phyloP scores from a whole-genome alignment of 495 filamentous ascomycete genomes.

The Cladorrhinum samala region DNA sequence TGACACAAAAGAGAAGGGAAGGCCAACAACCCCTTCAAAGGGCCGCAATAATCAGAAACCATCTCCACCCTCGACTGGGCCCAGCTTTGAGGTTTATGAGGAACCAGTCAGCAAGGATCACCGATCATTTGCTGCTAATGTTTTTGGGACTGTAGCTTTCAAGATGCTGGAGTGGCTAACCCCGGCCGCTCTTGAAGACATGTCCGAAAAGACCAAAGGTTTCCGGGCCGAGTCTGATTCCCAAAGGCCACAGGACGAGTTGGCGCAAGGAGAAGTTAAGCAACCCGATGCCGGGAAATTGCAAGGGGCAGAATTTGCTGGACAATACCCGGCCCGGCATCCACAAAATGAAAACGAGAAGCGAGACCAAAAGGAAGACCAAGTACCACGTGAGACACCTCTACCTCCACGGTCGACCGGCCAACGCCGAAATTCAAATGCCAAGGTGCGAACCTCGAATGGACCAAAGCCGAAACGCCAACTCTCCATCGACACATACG shows the following conservation, averaged over 20 bases:
- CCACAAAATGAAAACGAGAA: constrained; percentile 5
- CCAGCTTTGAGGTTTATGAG: constrained; percentile 31
- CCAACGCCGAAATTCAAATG: constrained; percentile 41
- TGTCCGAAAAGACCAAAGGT: constrained; percentile 26
- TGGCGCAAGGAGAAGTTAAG: constrained; percentile 2
- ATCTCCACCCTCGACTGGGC: neutral
- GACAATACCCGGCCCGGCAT: neutral
- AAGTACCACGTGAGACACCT: constrained; percentile 10
- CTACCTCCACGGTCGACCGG: constrained; percentile 13
- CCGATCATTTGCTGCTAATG: constrained; percentile 75
- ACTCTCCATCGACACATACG: constrained; percentile 34
- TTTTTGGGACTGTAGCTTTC: constrained; percentile 71
- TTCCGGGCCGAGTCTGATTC: constrained; percentile 11
- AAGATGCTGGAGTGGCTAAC: constrained; percentile 78
- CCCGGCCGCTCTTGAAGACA: constrained; percentile 42
- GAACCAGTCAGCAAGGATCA: constrained; percentile 62
- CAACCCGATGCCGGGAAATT: neutral
- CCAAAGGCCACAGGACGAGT: neutral
- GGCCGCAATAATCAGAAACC: neutral
- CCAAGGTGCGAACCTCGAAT: constrained; percentile 35
- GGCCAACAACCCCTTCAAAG: neutral
- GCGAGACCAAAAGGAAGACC: constrained; percentile 7
- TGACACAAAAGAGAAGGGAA: neutral
- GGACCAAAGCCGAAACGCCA: constrained; percentile 32
- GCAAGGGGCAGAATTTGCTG: neutral